Evolutionary conservation across 805 yeast species (phyloP), one percentile per base, ranked within the genome.

Genomic region (Priceomyces medius): DNA sequence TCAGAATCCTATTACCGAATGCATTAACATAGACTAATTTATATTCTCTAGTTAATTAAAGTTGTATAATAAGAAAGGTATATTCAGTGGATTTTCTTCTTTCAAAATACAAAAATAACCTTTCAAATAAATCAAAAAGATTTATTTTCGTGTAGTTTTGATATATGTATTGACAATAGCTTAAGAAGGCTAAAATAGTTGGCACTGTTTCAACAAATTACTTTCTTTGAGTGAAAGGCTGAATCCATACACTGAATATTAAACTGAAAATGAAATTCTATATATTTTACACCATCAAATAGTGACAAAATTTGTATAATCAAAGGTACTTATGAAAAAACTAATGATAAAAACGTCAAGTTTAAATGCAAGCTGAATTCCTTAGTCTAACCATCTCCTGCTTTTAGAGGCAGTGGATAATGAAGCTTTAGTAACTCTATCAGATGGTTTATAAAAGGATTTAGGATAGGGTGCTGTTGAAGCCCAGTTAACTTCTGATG

Each of bases 391-490:
- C 75, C 75, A 69, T 50, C 75, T 64, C 48, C 49, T 63, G 47
- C 54, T 60, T 48, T 65, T 65, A 12, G 62, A 54, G 7, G 67
- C 67, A 7, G 61, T 45, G 42, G 66, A 59, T 45, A 68, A 56
- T 26, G 66, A 46, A 12, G 74, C 74, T 35, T 58, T 50, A 16
- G 63, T 55, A 5, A 80, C 68, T 55, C 79, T 73, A 20, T 68
- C 66, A 41, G 76, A 66, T 2, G 93, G 86, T n/a, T 80, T 68
- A 60, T 83, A 80, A 73, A 51, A 86, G 35, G 63, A 75, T 23
- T 82, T 76, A 4, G 93, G 91, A 56, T 76, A 73, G 4, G 81
- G 76, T 7, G 90, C 90, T 3, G 77, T 83, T 0, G 85, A 55
- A 0, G 93, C 97, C 51, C 71, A 76, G 63, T 91, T 91, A 35